Evolutionary conservation across 1,284 basidiomycete species (phyloP), one percentile per base, ranked within the genome.

Genomic region (Hemileia vastatrix): DNA sequence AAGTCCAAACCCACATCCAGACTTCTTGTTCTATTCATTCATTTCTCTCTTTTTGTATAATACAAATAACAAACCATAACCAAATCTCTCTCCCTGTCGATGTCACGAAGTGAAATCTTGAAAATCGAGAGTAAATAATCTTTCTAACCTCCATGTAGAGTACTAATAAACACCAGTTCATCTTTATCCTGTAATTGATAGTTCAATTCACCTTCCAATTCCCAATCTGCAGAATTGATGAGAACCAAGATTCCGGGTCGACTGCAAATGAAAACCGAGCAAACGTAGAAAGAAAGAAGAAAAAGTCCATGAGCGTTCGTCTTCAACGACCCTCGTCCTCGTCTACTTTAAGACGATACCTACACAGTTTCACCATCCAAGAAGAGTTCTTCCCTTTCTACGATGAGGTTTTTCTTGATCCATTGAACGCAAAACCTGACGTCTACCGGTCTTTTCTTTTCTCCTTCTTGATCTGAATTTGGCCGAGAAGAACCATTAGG

Each of bases 151-250:
- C 93, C 93, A 71, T 97, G 94, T 50, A 97, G 77, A 0, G 93
- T 97, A 36, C 90, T 94, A 68, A 97, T 97, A 76, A 98, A 94
- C 4, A 95, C 89, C 56, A 97, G 82, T 77, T 94, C 88, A 75
- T 98, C 94, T 2, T 83, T 81, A 43, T 86, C 80, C 74, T 88
- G 81, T 63, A 97, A 76, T 66, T 80, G 80, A 74, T 95, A 97
- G 31, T 88, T 86, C 21, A 90, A 86, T 77, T 97, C 94, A 33
- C 91, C 92, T 74, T 97, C 93, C 8, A 98, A 81, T 75, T 97
- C 94, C 94, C 94, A 98, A 72, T 98, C 94, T 1, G 90, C 88
- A 70, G 96, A 90, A 75, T 97, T 98, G 67, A 98, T 85, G 31
- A 98, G 80, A 0, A 97, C 93, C 3, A 98, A 81, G 48, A 98